Conservation (phyloP, 495 filamentous ascomycete species). For the Aspergillus bridgeri region DNA sequence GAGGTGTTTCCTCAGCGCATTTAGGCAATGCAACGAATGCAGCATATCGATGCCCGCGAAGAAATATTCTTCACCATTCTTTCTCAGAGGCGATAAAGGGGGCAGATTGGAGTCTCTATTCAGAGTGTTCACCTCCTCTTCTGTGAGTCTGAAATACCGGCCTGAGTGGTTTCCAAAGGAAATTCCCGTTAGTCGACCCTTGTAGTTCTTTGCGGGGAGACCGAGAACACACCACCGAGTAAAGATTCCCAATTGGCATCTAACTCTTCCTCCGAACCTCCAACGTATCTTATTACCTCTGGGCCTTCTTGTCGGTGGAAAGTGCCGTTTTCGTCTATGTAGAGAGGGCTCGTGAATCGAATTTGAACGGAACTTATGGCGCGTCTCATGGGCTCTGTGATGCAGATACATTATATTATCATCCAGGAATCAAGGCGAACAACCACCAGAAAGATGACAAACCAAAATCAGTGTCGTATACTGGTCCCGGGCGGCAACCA, state of each 20-base stretch:
- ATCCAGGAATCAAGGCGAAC: background rate
- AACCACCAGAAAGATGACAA: background rate
- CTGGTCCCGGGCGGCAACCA: background rate
- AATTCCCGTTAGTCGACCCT: background rate
- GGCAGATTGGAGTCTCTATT: background rate
- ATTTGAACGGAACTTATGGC: background rate
- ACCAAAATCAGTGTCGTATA: background rate
- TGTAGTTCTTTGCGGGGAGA: background rate
- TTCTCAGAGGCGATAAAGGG: background rate
- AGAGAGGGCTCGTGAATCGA: background rate
- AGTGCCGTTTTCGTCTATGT: background rate
- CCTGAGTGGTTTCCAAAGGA: background rate
- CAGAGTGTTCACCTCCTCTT: background rate
- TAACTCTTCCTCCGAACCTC: background rate
- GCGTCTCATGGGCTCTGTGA: background rate
- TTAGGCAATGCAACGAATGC: background rate
- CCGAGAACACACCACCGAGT: background rate
- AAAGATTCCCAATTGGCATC: background rate
- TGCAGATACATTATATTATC: background rate
- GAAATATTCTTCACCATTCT: background rate
- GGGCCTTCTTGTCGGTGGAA: background rate
- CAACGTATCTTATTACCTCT: background rate
- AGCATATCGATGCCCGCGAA: background rate
- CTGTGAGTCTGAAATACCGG: background rate
- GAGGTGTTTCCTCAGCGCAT: background rate